phyloP scores from a whole-genome alignment of 148 eudicot species.

The Spergularia marina region DNA sequence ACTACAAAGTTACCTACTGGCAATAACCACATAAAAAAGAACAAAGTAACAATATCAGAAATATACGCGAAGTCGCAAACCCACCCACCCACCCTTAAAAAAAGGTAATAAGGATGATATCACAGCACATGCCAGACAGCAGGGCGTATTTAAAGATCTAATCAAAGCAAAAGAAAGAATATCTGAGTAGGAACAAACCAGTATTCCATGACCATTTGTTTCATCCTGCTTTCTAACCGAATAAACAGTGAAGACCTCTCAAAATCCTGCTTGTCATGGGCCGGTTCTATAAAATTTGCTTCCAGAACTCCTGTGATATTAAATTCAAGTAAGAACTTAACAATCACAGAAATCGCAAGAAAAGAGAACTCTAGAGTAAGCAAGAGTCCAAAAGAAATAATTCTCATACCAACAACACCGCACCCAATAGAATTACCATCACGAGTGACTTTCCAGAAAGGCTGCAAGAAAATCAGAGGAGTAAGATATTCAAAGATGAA shows the following conservation, averaged over 20 bases:
- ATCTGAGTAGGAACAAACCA: slow-evolving; percentile 53
- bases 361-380: slow-evolving; percentile 1
- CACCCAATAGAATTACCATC: slow-evolving; percentile 79
- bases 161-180: slow-evolving; percentile 9
- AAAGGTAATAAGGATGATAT: neutral
- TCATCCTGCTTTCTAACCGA: slow-evolving; percentile 73
- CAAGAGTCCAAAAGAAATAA: slow-evolving; percentile 6
- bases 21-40: neutral
- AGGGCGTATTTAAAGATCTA: neutral
- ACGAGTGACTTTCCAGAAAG: slow-evolving; percentile 89
- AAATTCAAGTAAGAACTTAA: slow-evolving; percentile 14
- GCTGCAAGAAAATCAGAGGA: slow-evolving; percentile 40
- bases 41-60: neutral
- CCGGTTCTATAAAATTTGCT: slow-evolving; percentile 95
- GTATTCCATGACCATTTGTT: slow-evolving; percentile 80
- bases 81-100: neutral
- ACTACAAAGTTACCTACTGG: neutral
- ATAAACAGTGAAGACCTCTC: slow-evolving; percentile 77
- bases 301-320: slow-evolving; percentile 73
- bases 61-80: neutral
- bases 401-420: slow-evolving; percentile 86
- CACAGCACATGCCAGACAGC: neutral
- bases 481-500: neutral
- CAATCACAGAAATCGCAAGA: slow-evolving; percentile 5
- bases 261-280: slow-evolving; percentile 99